Evolutionary conservation across 176 grass and related monocot species (phyloP).

Genomic region (Eleusine indica): DNA sequence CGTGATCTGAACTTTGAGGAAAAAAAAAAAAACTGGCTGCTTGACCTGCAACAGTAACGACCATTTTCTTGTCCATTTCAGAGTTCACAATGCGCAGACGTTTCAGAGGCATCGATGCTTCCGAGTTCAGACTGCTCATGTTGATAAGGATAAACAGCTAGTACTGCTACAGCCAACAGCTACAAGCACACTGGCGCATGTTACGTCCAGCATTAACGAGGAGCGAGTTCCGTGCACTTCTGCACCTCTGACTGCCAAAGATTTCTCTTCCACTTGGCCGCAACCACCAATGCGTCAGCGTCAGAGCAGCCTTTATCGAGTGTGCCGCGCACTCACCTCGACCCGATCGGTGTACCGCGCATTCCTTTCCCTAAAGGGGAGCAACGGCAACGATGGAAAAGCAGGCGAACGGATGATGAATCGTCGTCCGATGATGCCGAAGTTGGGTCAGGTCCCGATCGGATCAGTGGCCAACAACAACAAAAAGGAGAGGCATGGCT

Average conservation of each 20-base stretch:
- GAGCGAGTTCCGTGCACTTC: conserved; percentile 32
- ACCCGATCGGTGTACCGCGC: neutral
- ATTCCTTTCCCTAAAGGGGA: conserved; percentile 10
- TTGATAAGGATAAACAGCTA: neutral
- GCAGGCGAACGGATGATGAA: neutral
- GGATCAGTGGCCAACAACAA: conserved; percentile 1
- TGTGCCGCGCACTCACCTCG: conserved; percentile 13
- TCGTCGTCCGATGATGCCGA: neutral
- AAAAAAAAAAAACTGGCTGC: neutral
- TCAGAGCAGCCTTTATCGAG: neutral
- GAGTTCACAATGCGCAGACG: neutral
- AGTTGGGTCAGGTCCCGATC: neutral
- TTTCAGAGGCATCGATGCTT: neutral
- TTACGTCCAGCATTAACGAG: neutral
- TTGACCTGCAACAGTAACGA: neutral
- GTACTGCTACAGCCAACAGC: neutral
- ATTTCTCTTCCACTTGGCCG: neutral
- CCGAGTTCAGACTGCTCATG: neutral
- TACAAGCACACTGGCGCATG: neutral
- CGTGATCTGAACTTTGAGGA: neutral
- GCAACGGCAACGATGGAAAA: neutral
- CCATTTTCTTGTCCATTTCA: neutral
- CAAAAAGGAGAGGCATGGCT: conserved; percentile 13
- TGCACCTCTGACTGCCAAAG: neutral
- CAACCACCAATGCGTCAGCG: neutral